A percentile compares a stretch with the other conserved stretches of the same genome.
Conservation (phyloP, 2,329 filamentous ascomycete species). For the Penicillium sp. region DNA sequence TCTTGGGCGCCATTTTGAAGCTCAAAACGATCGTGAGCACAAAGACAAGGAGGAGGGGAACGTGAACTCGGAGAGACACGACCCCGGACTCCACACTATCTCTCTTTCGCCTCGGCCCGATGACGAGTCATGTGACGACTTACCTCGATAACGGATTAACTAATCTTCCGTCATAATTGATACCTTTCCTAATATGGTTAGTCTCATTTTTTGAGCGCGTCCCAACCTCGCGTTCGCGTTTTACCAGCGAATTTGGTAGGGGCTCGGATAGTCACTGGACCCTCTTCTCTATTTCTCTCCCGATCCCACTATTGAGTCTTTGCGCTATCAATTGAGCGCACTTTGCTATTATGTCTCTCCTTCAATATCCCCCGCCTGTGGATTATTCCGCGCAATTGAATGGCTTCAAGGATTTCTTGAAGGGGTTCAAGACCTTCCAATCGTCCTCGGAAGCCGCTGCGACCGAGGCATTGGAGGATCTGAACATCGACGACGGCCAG, state of each 20-base stretch:
- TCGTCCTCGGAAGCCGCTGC: conserved; percentile 63
- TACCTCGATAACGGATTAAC: background rate
- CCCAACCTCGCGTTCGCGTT: conserved; percentile 12
- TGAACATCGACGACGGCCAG: conserved; percentile 84
- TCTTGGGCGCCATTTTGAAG: conserved; percentile 45
- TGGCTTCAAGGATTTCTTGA: conserved; percentile 81
- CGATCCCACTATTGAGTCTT: conserved; percentile 21
- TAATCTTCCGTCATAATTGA: background rate
- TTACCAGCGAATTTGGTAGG: conserved; percentile 11
- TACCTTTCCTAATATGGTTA: conserved; percentile 6
- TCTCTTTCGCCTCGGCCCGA: conserved; percentile 33
- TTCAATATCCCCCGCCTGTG: conserved; percentile 73
- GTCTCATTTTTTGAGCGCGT: conserved; percentile 15
- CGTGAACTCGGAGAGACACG: conserved; percentile 12
- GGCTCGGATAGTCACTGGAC: conserved; percentile 10
- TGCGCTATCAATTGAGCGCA: conserved; percentile 23
- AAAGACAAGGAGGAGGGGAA: conserved; percentile 14
- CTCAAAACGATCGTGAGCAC: conserved; percentile 14
- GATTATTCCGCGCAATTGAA: conserved; percentile 82
- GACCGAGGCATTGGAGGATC: conserved; percentile 75
- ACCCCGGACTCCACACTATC: conserved; percentile 22
- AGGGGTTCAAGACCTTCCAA: conserved; percentile 76
- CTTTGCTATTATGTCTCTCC: conserved; percentile 69
- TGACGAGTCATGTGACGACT: conserved; percentile 13
- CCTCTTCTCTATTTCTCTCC: conserved; percentile 13